Evolutionary conservation across 257 asterid genomes (phyloP), one percentile per base, ranked within the genome.

Genomic region (Capsicum chinense): DNA sequence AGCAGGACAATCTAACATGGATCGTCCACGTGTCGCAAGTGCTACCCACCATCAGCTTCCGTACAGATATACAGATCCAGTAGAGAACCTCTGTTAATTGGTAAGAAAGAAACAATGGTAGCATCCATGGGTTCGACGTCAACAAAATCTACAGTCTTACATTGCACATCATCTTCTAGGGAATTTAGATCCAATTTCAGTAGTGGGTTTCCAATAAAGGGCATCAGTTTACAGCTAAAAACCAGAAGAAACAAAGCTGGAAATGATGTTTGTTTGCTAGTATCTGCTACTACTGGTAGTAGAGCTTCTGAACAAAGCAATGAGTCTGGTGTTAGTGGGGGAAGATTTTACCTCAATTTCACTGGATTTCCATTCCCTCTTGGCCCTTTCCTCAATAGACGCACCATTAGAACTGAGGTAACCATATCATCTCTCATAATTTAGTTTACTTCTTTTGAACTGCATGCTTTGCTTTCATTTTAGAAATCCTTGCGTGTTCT

Each of bases 331-430:
- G 85, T 79, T 17, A 83, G 86, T 37, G 89, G 91, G 47, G 96
- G 97, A 44, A 91, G 94, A 88, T 94, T 96, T 84, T 96, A 96
- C 89, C 86, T 94, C 86, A 96, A 94, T 81, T 87, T 96, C 86
- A 94, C 98, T 17, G 99, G 98, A 1, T 96, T 96, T 57, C 99
- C 99, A 4, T 96, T 96, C 81, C 99, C 98, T 79, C 98, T 96
- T 35, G 99, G 99, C 6, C 99, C 99, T 76, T 96, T 96, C 70
- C 95, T 96, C 88, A 94, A 96, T 79, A 93, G 98, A 83, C 93
- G 88, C 68, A 96, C 98, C 3, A 62, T 90, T 16, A 93, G 95
- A 90, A 92, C 92, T 74, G 98, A 94, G 98, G 98, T 92, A 71
- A 85, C 90, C 3, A 4, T 39, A 39, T 3, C 79, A 7, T 62